Evolutionary conservation across 306 rosid species (phyloP).

Genomic region (Trifolium subterraneum): DNA sequence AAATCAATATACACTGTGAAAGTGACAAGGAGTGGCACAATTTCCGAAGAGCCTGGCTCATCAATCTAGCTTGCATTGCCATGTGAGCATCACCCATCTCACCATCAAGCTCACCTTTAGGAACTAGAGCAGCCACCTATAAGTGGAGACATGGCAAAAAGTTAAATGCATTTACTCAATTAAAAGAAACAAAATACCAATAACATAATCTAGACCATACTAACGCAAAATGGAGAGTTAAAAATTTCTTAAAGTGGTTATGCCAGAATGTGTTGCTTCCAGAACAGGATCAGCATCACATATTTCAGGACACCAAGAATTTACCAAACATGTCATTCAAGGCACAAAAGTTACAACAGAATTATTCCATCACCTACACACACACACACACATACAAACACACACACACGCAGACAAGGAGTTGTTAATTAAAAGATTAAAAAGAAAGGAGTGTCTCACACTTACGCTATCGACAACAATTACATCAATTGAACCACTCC

Average conservation of each 20-base stretch:
- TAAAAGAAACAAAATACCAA: constrained; percentile 26
- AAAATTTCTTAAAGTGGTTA: too few species aligned
- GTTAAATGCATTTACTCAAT: constrained; percentile 10
- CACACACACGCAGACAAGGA: background rate
- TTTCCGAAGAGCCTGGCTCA: constrained; percentile 96
- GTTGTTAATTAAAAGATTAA: background rate
- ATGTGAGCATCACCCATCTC: constrained; percentile 97
- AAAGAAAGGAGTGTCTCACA: constrained; percentile 38
- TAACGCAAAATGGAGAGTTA: background rate
- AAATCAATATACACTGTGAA: constrained; percentile 75
- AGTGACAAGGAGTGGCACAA: constrained; percentile 87
- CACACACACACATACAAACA: background rate
- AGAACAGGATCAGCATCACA: background rate
- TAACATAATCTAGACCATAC: constrained; percentile 4
- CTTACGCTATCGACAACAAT: constrained; percentile 97
- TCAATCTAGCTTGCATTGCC: constrained; percentile 99
- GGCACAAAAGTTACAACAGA: background rate
- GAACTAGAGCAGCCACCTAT: constrained; percentile 97
- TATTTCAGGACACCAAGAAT: constrained; percentile 21
- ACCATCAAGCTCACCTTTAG: constrained; percentile 93
- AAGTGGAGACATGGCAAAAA: constrained; percentile 38
- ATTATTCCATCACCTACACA: constrained; percentile 25
- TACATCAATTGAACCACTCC: constrained; percentile 93
- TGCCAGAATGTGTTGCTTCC: background rate
- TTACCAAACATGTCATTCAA: background rate